Percentiles rank a stretch among this genome's conserved stretches.
phyloP scores from a whole-genome alignment of 2,329 filamentous ascomycete genomes.

The Truncatella angustata region DNA sequence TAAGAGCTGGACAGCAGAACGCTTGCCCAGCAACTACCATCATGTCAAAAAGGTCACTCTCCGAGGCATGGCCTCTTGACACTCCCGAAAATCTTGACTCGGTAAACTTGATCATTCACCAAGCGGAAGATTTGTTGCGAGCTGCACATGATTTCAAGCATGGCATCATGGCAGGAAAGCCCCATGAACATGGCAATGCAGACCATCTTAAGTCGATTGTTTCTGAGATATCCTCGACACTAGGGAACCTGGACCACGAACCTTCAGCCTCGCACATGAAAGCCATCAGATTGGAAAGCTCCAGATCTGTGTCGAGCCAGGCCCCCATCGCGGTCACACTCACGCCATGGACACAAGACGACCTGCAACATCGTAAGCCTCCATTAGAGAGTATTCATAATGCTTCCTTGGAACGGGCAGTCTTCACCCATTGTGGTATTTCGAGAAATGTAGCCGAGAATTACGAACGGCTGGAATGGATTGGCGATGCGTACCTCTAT shows the following conservation, averaged over 20 bases:
- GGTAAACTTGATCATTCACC: conserved; percentile 28
- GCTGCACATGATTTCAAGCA: conserved; percentile 35
- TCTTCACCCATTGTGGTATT: conserved; percentile 65
- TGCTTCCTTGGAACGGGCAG: conserved; percentile 55
- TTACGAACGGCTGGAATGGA: conserved; percentile 85
- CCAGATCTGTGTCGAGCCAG: conserved; percentile 10
- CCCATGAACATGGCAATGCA: conserved; percentile 12
- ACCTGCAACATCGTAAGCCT: conserved; percentile 49
- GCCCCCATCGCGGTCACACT: conserved; percentile 26
- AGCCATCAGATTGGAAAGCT: conserved; percentile 19
- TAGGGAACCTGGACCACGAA: conserved; percentile 17
- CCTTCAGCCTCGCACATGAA: conserved; percentile 16
- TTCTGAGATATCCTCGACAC: conserved; percentile 18
- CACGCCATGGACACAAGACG: conserved; percentile 49
- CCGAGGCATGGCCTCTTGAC: conserved; percentile 21
- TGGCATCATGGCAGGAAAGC: conserved; percentile 22
- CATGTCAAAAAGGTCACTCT: conserved; percentile 39
- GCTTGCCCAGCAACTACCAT: no score
- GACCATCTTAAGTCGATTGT: conserved; percentile 18
- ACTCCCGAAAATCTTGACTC: conserved; percentile 17
- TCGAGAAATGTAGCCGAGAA: conserved; percentile 36
- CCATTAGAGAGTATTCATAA: conserved; percentile 62
- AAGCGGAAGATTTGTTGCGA: conserved; percentile 37
- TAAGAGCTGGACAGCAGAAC: no score
- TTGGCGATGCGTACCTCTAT: conserved; percentile 85